Evolutionary conservation across 768 basidiomycete genomes (phyloP).

Genomic region (Russula virescens): DNA sequence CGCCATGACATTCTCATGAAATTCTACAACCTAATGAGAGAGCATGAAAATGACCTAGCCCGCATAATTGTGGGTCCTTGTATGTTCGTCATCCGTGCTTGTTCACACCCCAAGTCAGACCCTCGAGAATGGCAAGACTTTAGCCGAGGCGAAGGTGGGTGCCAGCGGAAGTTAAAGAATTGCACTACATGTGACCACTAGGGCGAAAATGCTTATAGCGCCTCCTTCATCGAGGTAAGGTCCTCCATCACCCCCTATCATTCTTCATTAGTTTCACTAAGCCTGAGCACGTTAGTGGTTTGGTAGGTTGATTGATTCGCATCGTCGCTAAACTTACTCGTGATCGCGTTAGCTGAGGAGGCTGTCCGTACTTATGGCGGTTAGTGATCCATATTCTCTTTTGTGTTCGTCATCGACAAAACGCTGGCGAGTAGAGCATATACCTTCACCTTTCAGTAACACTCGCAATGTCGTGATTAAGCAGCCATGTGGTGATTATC

Average conservation of each 20-base stretch:
- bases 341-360: slow-evolving; percentile 64
- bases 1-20: slow-evolving; percentile 82
- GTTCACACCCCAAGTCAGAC: slow-evolving; percentile 44
- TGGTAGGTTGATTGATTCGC: slow-evolving; percentile 42
- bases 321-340: slow-evolving; percentile 1
- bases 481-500: slow-evolving; percentile 73
- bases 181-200: slow-evolving; percentile 28
- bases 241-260: slow-evolving; percentile 24
- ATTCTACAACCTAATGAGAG: slow-evolving; percentile 70
- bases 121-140: slow-evolving; percentile 91
- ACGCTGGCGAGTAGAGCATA: slow-evolving; percentile 50
- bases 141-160: slow-evolving; percentile 71
- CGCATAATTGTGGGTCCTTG: slow-evolving; percentile 60
- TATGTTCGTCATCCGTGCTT: neutral
- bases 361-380: slow-evolving; percentile 90
- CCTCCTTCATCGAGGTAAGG: slow-evolving; percentile 75
- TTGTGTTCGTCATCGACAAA: neutral
- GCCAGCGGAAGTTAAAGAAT: neutral
- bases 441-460: slow-evolving; percentile 67
- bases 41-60: slow-evolving; percentile 81
- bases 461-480: slow-evolving; percentile 86
- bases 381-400: slow-evolving; percentile 28
- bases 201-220: slow-evolving; percentile 82
- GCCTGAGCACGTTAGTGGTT: slow-evolving; percentile 55
- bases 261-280: slow-evolving; percentile 6